Evolutionary conservation across 495 filamentous ascomycete genomes (phyloP), one percentile per base, ranked within the genome.

Genomic region (Hamigera avellanea): DNA sequence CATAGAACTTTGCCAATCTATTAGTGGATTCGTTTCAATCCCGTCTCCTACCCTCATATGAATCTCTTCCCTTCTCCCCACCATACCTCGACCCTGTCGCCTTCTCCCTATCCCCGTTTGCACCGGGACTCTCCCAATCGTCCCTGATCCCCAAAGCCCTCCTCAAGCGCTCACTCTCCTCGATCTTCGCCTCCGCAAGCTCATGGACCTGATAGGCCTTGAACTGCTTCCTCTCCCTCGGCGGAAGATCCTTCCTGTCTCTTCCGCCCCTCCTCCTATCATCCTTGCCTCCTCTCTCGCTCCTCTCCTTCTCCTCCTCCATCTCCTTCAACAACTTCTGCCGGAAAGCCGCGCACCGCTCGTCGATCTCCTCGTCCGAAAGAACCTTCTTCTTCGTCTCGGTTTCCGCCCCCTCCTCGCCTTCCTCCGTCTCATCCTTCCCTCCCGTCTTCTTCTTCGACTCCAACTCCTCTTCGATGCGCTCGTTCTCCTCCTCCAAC

Each of bases 161-260:
- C 41, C 88, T 62, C 53, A 96, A 65, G 57, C 82, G 67, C 68
- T 95, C 87, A 56, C 79, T 93, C 72, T 99, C 89, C 55, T 83
- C 80, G 51, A 93, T 88, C 76, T 99, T 99, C 36, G 88, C 89
- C 53, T 87, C 80, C 16, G 91, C 91, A 48, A 93, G 60, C 61
- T 96, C 89, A 72, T 99, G 91, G 16, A 96, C 88, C 59, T 95
- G 86, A 64, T 96, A 86, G 40, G 75, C 65, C 62, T 95, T 99
- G 31, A 95, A 63, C 19, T 65, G 70, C 46, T 62, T 69, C 46
- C 59, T 63, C 53, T 59, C 61, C 44, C 43, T 45, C 0, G 45
- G 40, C 29, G 26, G 32, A 28, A 18, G 31, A 26, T 17, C 21
- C 3, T 15, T 30, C 19, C 32, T 0, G 21, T 33, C 36, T 9